Base-by-base conservation (phyloP, 768 basidiomycete genomes). In the Calocera viscosa region DNA sequence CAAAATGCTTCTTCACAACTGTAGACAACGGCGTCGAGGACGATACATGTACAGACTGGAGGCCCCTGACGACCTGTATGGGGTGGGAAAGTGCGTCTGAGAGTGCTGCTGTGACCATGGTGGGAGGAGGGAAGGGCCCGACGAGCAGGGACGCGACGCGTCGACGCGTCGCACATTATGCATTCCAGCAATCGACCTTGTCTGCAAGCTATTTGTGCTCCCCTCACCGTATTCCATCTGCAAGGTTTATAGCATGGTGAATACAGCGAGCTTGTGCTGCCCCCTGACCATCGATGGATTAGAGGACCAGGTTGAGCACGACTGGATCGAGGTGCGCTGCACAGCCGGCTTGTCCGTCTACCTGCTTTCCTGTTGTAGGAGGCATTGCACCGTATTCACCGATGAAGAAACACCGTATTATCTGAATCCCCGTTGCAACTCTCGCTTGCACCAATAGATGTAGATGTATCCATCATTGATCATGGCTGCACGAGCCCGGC, bases 31-130 rank as follows among this genome's bases (percentile, higher is more conserved):
- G 64, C 38, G 2, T n/a, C 30, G 32, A 32, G 28, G 24, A 38
- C 49, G 30, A 11, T 66, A 24, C 33, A 74, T 73, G 65, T 67
- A 70, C 67, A 33, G 75, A 71, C 73, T 81, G 83, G 11, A 89
- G 78, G 38, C 79, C 78, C 64, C 79, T 72, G n/a, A 89, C 74
- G 66, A 79, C 78, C 22, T 74, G 71, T 2, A 78, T 77, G 0
- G 87, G 85, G 70, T 82, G 73, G n/a, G 76, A 72, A 34, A 84
- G 75, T 41, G 83, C 81, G 72, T 82, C 81, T 49, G 78, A 72
- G 64, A 81, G 78, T 28, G 78, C 75, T 67, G 83, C 75, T 33
- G 81, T 82, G 68, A 83, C 82, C 86, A 88, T 87, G 43, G 38
- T 71, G 47, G 33, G 33, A n/a, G n/a, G n/a, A n/a, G n/a, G n/a